A percentile compares a stretch with the other conserved stretches of the same genome.
These are phyloP conservation scores for Wallemia hederae DNA, from an alignment of 1,284 basidiomycete genomes.

Conservation along the genomic window DNA sequence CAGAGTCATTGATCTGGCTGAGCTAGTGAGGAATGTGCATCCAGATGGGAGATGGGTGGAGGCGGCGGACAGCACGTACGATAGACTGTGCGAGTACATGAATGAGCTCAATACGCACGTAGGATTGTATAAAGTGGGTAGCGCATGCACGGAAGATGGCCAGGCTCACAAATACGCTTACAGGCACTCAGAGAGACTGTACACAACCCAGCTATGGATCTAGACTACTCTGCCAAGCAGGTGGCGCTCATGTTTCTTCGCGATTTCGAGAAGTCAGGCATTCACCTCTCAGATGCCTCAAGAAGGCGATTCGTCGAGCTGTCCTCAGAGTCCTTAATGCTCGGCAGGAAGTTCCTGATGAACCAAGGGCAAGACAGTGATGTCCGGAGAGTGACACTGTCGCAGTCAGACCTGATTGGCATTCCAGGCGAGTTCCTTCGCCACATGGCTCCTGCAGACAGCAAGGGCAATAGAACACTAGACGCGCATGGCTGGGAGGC, in stretches of 20 bases:
- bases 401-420: background rate
- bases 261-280: conserved; percentile 92
- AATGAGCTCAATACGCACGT: conserved; percentile 85
- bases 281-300: conserved; percentile 49
- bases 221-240: conserved; percentile 31
- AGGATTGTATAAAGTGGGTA: conserved; percentile 53
- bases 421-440: background rate
- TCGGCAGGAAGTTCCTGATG: conserved; percentile 59
- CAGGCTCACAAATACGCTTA: no score
- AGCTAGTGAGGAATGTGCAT: conserved; percentile 74
- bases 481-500: conserved; percentile 59
- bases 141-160: background rate
- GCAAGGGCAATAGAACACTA: background rate
- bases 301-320: conserved; percentile 59
- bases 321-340: conserved; percentile 67
- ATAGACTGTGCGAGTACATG: conserved; percentile 83
- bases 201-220: conserved; percentile 29
- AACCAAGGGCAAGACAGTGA: conserved; percentile 2
- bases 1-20: conserved; percentile 83
- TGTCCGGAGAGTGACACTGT: background rate
- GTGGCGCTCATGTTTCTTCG: conserved; percentile 79
- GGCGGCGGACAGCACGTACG: conserved; percentile 63
- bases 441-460: background rate
- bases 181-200: conserved; percentile 36
- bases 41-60: conserved; percentile 56